phyloP scores from a whole-genome alignment of 176 grass and related monocot species.

The Zea mays region DNA sequence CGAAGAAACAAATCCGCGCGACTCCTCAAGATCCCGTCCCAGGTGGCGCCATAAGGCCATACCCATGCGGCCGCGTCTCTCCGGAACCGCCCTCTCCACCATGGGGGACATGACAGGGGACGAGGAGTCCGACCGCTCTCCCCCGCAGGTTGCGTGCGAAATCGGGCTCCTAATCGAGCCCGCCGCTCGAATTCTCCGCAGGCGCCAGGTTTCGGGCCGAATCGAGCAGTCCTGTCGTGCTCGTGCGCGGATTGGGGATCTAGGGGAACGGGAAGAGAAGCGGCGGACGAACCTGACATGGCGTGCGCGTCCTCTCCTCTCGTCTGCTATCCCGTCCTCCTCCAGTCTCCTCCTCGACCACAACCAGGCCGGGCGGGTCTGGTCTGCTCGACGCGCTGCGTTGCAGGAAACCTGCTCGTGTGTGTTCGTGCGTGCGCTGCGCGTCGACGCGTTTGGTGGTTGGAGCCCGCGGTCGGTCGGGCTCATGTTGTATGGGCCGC shows the following conservation, averaged over 20 bases:
- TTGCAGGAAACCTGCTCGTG: background rate
- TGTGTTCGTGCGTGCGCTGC: background rate
- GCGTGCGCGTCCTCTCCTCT: slow-evolving; percentile 7
- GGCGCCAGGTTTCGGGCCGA: background rate
- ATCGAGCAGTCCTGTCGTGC: background rate
- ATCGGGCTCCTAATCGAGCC: background rate
- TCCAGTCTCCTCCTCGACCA: background rate
- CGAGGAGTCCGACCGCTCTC: too few species aligned
- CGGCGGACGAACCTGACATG: slow-evolving; percentile 48
- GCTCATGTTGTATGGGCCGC: background rate
- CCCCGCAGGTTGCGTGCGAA: background rate
- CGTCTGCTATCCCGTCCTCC: background rate
- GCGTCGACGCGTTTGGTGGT: background rate
- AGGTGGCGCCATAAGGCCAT: too few species aligned
- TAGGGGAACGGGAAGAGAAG: slow-evolving; percentile 15
- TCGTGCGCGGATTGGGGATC: background rate
- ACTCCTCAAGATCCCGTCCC: background rate
- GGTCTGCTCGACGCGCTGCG: too few species aligned
- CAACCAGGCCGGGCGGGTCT: background rate
- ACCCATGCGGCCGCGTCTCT: too few species aligned
- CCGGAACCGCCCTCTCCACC: background rate
- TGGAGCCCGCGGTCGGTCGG: background rate
- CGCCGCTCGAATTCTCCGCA: background rate
- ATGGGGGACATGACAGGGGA: fast-evolving
- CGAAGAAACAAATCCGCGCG: background rate